Conservation (phyloP, 495 filamentous ascomycete species). For the Penicillium lagena region DNA sequence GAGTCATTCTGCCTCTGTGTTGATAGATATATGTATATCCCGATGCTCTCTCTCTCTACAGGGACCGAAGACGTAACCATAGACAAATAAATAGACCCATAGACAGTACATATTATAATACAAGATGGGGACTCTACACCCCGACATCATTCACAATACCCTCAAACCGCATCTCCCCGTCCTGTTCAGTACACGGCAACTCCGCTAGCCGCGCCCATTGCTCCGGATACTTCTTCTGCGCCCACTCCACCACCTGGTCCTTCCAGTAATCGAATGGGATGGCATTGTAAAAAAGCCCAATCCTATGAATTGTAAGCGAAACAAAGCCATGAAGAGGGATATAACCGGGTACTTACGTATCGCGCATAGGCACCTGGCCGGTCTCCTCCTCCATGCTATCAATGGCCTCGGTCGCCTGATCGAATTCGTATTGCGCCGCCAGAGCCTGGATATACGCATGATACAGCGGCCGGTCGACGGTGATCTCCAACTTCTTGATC, state of each 20-base stretch:
- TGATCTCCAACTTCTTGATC: constrained; percentile 67
- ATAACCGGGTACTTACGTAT: constrained; percentile 55
- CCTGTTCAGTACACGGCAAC: constrained; percentile 26
- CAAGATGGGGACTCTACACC: constrained; percentile 7
- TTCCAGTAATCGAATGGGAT: constrained; percentile 54
- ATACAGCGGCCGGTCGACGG: constrained; percentile 64
- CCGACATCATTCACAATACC: constrained; percentile 24
- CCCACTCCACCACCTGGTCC: constrained; percentile 66
- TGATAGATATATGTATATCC: too few relatives aligned
- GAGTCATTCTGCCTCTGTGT: too few relatives aligned
- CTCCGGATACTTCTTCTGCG: constrained; percentile 55
- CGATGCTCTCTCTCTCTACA: too few relatives aligned
- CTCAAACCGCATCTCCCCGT: constrained; percentile 31
- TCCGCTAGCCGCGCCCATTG: constrained; percentile 56
- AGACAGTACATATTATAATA: too few relatives aligned
- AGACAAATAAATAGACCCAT: too few relatives aligned
- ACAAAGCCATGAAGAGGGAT: too few relatives aligned
- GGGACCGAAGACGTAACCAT: too few relatives aligned
- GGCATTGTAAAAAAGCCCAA: constrained; percentile 69
- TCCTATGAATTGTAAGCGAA: constrained; percentile 27
- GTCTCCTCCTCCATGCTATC: constrained; percentile 56
- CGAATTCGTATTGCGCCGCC: constrained; percentile 60
- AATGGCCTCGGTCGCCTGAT: constrained; percentile 57
- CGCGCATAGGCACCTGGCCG: constrained; percentile 55
- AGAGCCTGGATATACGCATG: constrained; percentile 67